Base-by-base conservation (phyloP, 2,329 filamentous ascomycete genomes). In the Ophiostoma himal-ulmi region DNA sequence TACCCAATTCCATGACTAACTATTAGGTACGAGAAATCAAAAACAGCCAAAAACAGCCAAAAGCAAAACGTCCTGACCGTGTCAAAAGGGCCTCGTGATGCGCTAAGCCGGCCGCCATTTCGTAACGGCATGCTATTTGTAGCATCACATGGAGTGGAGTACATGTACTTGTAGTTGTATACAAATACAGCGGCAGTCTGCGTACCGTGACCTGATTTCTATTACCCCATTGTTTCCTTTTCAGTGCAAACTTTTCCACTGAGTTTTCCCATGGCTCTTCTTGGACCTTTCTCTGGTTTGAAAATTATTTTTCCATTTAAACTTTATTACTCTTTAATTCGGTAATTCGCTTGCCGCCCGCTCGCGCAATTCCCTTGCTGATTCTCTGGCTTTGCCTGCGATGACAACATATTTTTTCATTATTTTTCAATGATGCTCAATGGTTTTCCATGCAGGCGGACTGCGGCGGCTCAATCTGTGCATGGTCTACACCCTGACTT, bases 1-100 rank as follows among this genome's bases (percentile, higher is more conserved):
- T 69, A 68, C 70, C 68, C 68, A 67, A 75, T 75, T 72, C 69
- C 68, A 74, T 77, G 74, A 76, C 75, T 75, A 77, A 77, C 74
- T 52, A 71, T 77, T 77, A 77, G 73, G 73, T 76, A 76, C 72
- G 72, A 73, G 74, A 76, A 77, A 76, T 71, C 67, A 48, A 48
- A 48, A 48, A 48, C 44, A 48, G 44, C 14, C 41, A 44, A 44
- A 14, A 44, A 44, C 41, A 44, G 41, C 5, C 37, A 48, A n/a
- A 66, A 44, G 57, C 37, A 20, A 41, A 36, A 34, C 68, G 37
- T 37, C 62, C 36, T 41, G 34, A 36, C 17, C 62, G 48, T 20
- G 54, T 26, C 52, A n/a, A 26, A 52, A 34, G 68, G 69, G 69
- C 67, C 71, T 67, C 71, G 71, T 72, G 71, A 72, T 70, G 67